A percentile compares a stretch with the other conserved stretches of the same genome.
phyloP scores from a whole-genome alignment of 2,329 filamentous ascomycete genomes.

The Phaeosphaeria sp. region DNA sequence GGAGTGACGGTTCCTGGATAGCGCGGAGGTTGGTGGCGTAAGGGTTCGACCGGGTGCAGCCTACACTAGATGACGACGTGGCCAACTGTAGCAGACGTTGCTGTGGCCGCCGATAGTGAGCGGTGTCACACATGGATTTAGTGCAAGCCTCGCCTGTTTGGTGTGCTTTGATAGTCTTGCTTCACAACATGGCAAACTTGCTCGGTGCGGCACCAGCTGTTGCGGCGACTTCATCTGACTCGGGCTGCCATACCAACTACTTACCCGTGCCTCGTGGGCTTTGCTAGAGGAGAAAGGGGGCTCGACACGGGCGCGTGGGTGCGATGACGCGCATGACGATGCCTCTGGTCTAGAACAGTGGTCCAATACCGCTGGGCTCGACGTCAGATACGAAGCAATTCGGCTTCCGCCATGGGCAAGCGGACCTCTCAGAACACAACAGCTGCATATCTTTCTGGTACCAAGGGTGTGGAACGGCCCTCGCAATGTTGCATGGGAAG shows the following conservation, averaged over 20 bases:
- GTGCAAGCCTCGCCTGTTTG: background rate
- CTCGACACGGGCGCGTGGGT: background rate
- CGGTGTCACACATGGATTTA: conserved; percentile 7
- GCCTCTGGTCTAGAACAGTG: background rate
- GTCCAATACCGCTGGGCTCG: background rate
- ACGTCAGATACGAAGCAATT: conserved; percentile 9
- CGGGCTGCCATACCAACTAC: background rate
- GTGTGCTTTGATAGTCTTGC: background rate
- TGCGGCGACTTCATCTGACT: background rate
- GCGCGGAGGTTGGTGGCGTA: conserved; percentile 9
- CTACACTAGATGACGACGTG: conserved; percentile 12
- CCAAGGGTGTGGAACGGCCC: conserved; percentile 19
- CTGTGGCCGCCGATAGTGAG: conserved; percentile 1
- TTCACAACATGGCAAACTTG: conserved; percentile 1
- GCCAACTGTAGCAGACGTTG: conserved; percentile 8
- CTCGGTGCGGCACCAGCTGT: background rate
- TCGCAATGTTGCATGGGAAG: background rate
- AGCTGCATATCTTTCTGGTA: conserved; percentile 1
- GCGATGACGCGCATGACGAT: conserved; percentile 7
- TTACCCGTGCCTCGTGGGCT: background rate
- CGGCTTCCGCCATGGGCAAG: background rate
- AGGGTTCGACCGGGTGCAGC: conserved; percentile 19
- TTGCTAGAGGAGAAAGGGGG: background rate
- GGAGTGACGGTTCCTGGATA: conserved; percentile 18
- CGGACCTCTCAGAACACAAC: background rate